Evolutionary conservation across 768 basidiomycete species (phyloP).

Genomic region (Rhizopogon sp.): DNA sequence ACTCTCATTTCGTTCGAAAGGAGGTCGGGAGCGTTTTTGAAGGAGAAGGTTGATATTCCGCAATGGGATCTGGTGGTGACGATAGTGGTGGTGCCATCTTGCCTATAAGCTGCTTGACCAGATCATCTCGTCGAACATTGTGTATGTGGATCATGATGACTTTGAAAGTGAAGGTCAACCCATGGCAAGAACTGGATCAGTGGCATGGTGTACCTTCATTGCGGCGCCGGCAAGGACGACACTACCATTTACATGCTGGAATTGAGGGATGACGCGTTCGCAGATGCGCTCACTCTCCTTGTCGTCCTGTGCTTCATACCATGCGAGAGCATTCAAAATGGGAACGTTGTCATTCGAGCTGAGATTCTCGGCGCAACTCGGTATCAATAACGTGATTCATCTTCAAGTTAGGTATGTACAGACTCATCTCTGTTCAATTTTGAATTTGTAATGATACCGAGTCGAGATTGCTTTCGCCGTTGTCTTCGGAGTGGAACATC

Average conservation of each 20-base stretch:
- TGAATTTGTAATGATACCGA: too few species aligned
- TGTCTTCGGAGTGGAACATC: too few species aligned
- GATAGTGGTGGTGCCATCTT: slow-evolving; percentile 99
- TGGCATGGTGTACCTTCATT: slow-evolving; percentile 60
- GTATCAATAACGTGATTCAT: too few species aligned
- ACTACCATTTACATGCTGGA: slow-evolving; percentile 94
- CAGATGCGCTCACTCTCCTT: slow-evolving; percentile 99
- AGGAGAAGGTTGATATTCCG: slow-evolving; percentile 95
- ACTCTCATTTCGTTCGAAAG: slow-evolving; percentile 97
- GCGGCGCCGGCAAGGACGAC: slow-evolving; percentile 98
- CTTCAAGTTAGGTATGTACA: too few species aligned
- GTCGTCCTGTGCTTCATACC: slow-evolving; percentile 80
- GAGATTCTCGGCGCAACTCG: too few species aligned
- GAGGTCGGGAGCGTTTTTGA: slow-evolving; percentile 84
- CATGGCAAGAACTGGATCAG: not conserved
- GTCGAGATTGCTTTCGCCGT: too few species aligned
- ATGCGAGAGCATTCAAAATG: slow-evolving; percentile 78
- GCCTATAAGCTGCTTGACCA: slow-evolving; percentile 77
- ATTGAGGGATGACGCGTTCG: slow-evolving; percentile 96
- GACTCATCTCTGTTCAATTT: too few species aligned
- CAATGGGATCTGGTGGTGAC: slow-evolving; percentile 92
- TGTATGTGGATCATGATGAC: slow-evolving; percentile 98
- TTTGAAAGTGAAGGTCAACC: slow-evolving; percentile 31
- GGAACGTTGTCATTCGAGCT: too few species aligned
- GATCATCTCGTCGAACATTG: slow-evolving; percentile 71